phyloP scores from a whole-genome alignment of 768 basidiomycete species.

The Termitomyces titanicus region DNA sequence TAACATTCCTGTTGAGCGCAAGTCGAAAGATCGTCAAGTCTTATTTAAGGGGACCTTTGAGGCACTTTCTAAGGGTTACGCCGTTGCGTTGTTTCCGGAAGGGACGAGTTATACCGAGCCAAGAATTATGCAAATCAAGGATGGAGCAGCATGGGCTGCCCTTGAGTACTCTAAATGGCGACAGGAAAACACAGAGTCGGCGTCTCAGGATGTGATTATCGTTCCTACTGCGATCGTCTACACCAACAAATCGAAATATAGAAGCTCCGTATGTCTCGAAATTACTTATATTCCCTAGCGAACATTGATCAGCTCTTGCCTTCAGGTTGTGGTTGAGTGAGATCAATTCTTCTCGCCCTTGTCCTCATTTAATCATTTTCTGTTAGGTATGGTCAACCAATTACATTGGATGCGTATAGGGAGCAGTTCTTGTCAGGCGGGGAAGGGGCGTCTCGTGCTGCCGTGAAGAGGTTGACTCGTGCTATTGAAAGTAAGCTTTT shows the following conservation, averaged over 20 bases:
- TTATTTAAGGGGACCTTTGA: constrained; percentile 90
- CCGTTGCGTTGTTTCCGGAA: constrained; percentile 92
- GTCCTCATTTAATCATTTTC: constrained; percentile 3
- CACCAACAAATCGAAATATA: constrained; percentile 93
- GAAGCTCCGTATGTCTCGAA: constrained; percentile 73
- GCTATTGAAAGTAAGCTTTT: constrained; percentile 67
- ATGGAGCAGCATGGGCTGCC: constrained; percentile 93
- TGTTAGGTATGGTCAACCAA: constrained; percentile 77
- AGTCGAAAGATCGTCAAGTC: constrained; percentile 85
- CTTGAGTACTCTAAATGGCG: constrained; percentile 88
- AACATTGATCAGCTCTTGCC: neutral
- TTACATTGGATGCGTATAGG: constrained; percentile 69
- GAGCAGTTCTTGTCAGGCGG: constrained; percentile 70
- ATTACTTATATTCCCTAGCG: constrained; percentile 14
- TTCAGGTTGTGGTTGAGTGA: constrained; percentile 71
- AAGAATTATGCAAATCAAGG: constrained; percentile 87
- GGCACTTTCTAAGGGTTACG: constrained; percentile 71
- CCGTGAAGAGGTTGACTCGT: constrained; percentile 84
- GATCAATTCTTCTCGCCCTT: constrained; percentile 19
- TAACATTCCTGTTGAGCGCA: constrained; percentile 97
- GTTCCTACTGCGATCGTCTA: constrained; percentile 90
- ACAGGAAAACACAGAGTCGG: constrained; percentile 47
- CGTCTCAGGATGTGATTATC: constrained; percentile 53
- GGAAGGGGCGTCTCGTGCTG: constrained; percentile 68
- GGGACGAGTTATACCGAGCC: constrained; percentile 94